A percentile compares a stretch with the other conserved stretches of the same genome.
phyloP scores from a whole-genome alignment of 495 filamentous ascomycete genomes.

The Penicillium subrubescens region DNA sequence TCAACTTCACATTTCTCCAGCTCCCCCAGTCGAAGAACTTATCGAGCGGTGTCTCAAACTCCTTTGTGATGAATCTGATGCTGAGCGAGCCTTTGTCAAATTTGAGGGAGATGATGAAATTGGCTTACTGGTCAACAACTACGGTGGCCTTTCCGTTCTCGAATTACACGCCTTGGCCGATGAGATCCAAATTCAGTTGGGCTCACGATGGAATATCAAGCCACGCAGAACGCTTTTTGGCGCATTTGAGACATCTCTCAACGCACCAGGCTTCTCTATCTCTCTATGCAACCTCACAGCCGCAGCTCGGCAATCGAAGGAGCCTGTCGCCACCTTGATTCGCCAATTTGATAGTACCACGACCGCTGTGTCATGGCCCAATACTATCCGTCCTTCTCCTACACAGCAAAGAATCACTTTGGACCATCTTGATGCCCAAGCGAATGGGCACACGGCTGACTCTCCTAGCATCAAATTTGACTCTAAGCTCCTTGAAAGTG shows the following conservation, averaged over 20 bases:
- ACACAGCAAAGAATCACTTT: not conserved
- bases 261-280: conserved; percentile 20
- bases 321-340: not conserved
- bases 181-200: conserved; percentile 6
- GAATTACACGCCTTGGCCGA: conserved; percentile 16
- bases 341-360: not conserved
- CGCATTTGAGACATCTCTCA: conserved; percentile 15
- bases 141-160: conserved; percentile 17
- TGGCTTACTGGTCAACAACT: conserved; percentile 15
- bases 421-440: not conserved
- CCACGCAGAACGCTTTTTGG: conserved; percentile 15
- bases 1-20: conserved; percentile 11
- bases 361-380: not conserved
- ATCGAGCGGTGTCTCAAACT: conserved; percentile 11
- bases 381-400: not conserved
- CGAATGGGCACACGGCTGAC: not conserved
- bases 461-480: not conserved
- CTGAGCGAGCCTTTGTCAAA: conserved; percentile 18
- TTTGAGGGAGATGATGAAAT: conserved; percentile 9
- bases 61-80: conserved; percentile 8
- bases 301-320: not conserved
- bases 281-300: conserved; percentile 15
- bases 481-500: not conserved
- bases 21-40: conserved; percentile 12
- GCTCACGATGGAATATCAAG: conserved; percentile 8